Percentiles rank a stretch among this genome's conserved stretches.
phyloP scores from a whole-genome alignment of 2,329 filamentous ascomycete genomes.

The Purpureocillium lavendulum region DNA sequence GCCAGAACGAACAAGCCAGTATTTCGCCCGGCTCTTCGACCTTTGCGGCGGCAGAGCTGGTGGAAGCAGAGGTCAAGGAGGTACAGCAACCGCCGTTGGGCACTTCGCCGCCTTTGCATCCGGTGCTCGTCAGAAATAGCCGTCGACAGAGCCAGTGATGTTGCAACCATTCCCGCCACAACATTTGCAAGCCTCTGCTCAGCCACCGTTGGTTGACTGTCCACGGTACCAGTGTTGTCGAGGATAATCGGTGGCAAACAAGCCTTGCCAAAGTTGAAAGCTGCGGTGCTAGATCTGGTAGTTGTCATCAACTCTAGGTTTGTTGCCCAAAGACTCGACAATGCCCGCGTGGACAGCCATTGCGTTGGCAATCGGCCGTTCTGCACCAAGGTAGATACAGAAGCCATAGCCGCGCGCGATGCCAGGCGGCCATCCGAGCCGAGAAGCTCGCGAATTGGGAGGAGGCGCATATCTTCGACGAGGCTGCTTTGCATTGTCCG shows the following conservation, averaged over 20 bases:
- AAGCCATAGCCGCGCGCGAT: slow-evolving; percentile 12
- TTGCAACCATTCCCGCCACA: slow-evolving; percentile 19
- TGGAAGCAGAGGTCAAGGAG: slow-evolving; percentile 15
- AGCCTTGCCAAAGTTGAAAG: slow-evolving; percentile 13
- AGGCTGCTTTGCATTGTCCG: slow-evolving; percentile 8
- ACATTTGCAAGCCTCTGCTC: slow-evolving; percentile 20
- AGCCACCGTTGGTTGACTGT: neutral
- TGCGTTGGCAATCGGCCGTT: slow-evolving; percentile 11
- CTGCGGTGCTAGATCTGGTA: slow-evolving; percentile 11
- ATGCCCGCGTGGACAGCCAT: slow-evolving; percentile 16
- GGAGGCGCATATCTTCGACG: slow-evolving; percentile 9
- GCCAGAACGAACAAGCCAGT: slow-evolving; percentile 15
- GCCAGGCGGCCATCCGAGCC: slow-evolving; percentile 4
- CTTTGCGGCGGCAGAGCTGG: slow-evolving; percentile 7
- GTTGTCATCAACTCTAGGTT: slow-evolving; percentile 15
- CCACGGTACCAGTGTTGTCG: no score
- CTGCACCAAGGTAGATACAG: slow-evolving; percentile 12
- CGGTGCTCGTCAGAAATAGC: no score
- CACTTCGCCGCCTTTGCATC: no score
- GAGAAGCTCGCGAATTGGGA: slow-evolving; percentile 14
- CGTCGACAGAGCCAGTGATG: slow-evolving; percentile 1
- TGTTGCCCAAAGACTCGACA: slow-evolving; percentile 16
- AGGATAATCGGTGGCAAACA: slow-evolving; percentile 14
- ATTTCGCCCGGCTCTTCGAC: neutral
- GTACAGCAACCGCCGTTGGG: slow-evolving; percentile 10